phyloP scores from a whole-genome alignment of 768 basidiomycete genomes.

The Auricularia sp. region DNA sequence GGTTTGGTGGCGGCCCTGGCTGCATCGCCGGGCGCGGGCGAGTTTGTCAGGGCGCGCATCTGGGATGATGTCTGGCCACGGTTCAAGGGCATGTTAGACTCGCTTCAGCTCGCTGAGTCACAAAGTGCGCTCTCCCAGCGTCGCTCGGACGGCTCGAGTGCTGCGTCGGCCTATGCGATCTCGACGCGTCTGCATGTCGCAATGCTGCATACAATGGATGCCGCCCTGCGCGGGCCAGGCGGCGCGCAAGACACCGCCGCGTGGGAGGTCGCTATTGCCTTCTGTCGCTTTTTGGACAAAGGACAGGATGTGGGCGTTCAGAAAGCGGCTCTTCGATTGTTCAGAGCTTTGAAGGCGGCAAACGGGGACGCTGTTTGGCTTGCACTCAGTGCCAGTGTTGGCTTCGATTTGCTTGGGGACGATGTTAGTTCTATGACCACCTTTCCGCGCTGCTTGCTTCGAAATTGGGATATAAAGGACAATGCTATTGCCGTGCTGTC shows the following conservation, averaged over 20 bases:
- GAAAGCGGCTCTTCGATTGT: conserved; percentile 52
- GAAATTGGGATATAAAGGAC: conserved; percentile 51
- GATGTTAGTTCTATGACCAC: not conserved
- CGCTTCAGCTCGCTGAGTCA: conserved; percentile 53
- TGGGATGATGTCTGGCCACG: conserved; percentile 94
- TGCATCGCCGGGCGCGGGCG: conserved; percentile 45
- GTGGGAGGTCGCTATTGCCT: conserved; percentile 75
- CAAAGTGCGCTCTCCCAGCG: conserved; percentile 57
- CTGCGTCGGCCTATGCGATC: conserved; percentile 61
- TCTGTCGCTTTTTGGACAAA: conserved; percentile 65
- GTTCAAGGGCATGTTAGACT: conserved; percentile 50
- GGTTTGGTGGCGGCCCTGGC: conserved; percentile 64
- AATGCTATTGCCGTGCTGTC: conserved; percentile 19
- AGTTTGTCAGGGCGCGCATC: conserved; percentile 75
- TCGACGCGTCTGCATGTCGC: conserved; percentile 76
- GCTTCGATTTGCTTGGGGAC: conserved; percentile 20
- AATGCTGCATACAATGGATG: conserved; percentile 62
- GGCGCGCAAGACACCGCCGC: conserved; percentile 57
- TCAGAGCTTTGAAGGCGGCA: conserved; percentile 42
- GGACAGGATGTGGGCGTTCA: conserved; percentile 70
- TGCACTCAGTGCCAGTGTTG: conserved; percentile 47
- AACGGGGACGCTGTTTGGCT: conserved; percentile 86
- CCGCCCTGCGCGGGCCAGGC: conserved; percentile 49
- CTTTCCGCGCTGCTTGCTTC: not conserved
- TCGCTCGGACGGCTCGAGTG: conserved; percentile 28